A percentile compares a stretch with the other conserved stretches of the same genome.
phyloP scores from a whole-genome alignment of 257 asterid species.

The Salvia rosmarinus region DNA sequence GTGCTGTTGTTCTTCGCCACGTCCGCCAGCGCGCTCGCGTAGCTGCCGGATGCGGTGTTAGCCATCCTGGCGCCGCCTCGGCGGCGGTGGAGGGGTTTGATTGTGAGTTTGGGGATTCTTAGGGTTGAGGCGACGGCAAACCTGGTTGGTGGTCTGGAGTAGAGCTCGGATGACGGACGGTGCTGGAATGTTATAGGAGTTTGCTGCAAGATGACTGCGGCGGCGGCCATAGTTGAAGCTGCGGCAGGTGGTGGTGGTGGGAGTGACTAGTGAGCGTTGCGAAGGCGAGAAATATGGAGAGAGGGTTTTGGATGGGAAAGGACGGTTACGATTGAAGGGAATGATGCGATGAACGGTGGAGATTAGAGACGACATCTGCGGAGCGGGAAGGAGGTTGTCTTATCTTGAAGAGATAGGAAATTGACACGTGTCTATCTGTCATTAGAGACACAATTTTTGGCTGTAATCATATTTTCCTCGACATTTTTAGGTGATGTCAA shows the following conservation, averaged over 20 bases:
- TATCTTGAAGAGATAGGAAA: slow-evolving; percentile 19
- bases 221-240: slow-evolving; percentile 61
- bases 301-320: slow-evolving; percentile 22
- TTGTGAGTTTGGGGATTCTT: slow-evolving; percentile 54
- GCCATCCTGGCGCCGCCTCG: slow-evolving; percentile 64
- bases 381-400: background rate
- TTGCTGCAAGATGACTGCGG: slow-evolving; percentile 60
- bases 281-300: background rate
- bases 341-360: background rate
- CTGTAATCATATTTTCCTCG: background rate
- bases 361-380: background rate
- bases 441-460: background rate
- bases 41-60: slow-evolving; percentile 64
- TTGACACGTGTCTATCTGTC: slow-evolving; percentile 4
- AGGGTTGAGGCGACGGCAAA: slow-evolving; percentile 54
- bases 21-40: slow-evolving; percentile 81
- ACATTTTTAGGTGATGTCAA: too few species aligned
- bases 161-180: slow-evolving; percentile 47
- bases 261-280: slow-evolving; percentile 1
- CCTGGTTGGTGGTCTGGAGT: slow-evolving; percentile 35
- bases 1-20: slow-evolving; percentile 64
- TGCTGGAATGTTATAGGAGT: slow-evolving; percentile 56
- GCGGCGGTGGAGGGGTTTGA: slow-evolving; percentile 43
- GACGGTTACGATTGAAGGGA: slow-evolving; percentile 7
- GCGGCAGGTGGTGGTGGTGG: slow-evolving; percentile 8